Evolutionary conservation across 306 rosid species (phyloP), one percentile per base, ranked within the genome.

Genomic region (Pterocarpus santalinus): DNA sequence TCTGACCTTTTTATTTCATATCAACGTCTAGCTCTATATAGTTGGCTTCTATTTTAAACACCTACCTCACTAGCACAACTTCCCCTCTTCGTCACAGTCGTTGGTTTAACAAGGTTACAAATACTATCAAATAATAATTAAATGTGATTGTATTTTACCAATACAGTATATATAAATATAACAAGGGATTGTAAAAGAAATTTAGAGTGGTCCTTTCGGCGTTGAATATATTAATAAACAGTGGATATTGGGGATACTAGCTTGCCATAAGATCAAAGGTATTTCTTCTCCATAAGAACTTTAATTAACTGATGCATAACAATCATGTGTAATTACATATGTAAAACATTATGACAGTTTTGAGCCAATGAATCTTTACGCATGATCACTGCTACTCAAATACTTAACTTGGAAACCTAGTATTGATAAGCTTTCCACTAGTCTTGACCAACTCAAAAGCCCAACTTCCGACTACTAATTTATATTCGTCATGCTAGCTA

Each of bases 161-260:
- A 5, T 52, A 16, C 17, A 44, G 4, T 5, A 7, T 66, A n/a
- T 71, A 10, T 64, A 14, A 38, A 4, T 46, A 15, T 36, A 38
- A 32, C 69, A 30, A 53, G 68, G 49, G 67, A 72, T 74, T 69
- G 44, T 17, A 49, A 61, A 75, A 52, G 15, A 75, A 3, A 66
- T 4, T 6, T 39, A 34, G 71, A 72, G 28, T 36, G 65, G 13
- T 36, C 36, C 36, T 38, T 70, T 64, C 0, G 39, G 61, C 38
- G 9, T 58, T 75, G 66, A 67, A 76, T 82, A 61, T 51, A 38
- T 71, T 65, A 65, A 68, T 75, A 16, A 44, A 56, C 70, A 15
- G 60, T 28, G 4, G 60, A 76, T 44, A 10, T 22, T 33, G 49
- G 41, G 65, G 47, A 43, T 64, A 57, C 65, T 78, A 35, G 65